These are phyloP conservation scores for Syzygium grande DNA, from an alignment of 345 rosid species.

Conservation along the genomic window DNA sequence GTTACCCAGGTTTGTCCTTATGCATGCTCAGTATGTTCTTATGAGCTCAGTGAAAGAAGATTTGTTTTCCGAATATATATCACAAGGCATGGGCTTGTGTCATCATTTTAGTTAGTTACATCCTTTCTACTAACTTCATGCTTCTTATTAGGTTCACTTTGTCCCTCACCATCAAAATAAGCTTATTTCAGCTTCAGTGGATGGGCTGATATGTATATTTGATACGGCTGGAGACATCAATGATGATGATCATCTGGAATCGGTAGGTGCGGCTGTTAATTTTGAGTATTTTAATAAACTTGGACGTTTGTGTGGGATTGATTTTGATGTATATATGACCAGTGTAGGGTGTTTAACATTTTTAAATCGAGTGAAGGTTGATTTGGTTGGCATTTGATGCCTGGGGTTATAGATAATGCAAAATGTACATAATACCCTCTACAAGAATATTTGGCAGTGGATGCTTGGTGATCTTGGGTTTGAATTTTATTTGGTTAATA, in stretches of 20 bases:
- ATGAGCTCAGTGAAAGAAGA: not conserved
- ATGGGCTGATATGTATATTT: conserved; percentile 82
- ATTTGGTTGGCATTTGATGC: not conserved
- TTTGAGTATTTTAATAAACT: not conserved
- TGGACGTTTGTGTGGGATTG: not conserved
- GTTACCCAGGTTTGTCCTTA: conserved; percentile 68
- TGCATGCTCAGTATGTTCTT: not conserved
- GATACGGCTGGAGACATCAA: conserved; percentile 72
- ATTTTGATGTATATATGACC: not conserved
- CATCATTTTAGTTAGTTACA: not conserved
- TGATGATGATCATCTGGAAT: conserved; percentile 85
- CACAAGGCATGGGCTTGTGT: not conserved
- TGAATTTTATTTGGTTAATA: not conserved
- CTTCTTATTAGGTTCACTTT: conserved; percentile 48
- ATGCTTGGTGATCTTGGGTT: not conserved
- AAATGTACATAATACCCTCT: not conserved
- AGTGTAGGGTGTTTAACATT: not conserved
- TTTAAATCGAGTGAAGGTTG: not conserved
- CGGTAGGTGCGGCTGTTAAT: conserved; percentile 40
- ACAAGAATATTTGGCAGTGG: not conserved
- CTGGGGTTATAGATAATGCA: not conserved
- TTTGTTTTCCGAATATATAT: not conserved
- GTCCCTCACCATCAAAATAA: conserved; percentile 56
- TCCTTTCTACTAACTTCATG: not conserved
- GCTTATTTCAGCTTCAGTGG: conserved; percentile 83